Percentiles rank a stretch among this genome's conserved stretches.
phyloP scores from a whole-genome alignment of 805 yeast genomes.

The Nakazawaea ishiwadae region DNA sequence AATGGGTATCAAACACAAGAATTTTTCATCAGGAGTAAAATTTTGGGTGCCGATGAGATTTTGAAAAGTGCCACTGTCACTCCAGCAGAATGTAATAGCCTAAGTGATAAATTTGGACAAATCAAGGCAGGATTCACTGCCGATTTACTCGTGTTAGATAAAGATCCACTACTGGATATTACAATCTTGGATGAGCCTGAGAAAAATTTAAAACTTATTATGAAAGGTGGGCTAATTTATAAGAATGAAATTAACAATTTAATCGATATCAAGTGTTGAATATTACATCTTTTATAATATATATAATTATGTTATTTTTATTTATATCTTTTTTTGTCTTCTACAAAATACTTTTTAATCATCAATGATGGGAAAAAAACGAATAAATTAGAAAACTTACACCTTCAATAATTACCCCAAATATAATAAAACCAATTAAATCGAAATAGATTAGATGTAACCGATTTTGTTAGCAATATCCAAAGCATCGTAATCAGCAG shows the following conservation, averaged over 20 bases:
- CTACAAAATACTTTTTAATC: no score
- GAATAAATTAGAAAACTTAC: no score
- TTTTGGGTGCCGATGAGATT: constrained; percentile 21
- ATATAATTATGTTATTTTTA: background rate
- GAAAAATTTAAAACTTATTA: constrained; percentile 17
- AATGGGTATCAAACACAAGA: constrained; percentile 24
- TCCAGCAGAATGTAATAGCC: constrained; percentile 21
- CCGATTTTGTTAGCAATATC: constrained; percentile 99
- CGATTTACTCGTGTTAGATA: constrained; percentile 20
- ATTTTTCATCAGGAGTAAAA: constrained; percentile 21
- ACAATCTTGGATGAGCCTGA: constrained; percentile 23
- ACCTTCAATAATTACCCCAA: no score
- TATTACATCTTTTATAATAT: background rate
- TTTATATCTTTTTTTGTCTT: no score
- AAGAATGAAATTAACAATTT: constrained; percentile 5
- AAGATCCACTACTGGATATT: constrained; percentile 23
- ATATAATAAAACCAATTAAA: background rate
- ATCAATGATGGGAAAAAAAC: no score
- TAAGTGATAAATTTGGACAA: constrained; percentile 21
- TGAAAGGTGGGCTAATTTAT: constrained; percentile 23
- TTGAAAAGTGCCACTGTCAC: constrained; percentile 23
- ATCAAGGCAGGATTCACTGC: constrained; percentile 22
- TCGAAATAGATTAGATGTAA: constrained; percentile 67
- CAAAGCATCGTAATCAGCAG: constrained; percentile 99
- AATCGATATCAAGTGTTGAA: background rate